Conservation (phyloP, 345 rosid species). For the Barbarea vulgaris region DNA sequence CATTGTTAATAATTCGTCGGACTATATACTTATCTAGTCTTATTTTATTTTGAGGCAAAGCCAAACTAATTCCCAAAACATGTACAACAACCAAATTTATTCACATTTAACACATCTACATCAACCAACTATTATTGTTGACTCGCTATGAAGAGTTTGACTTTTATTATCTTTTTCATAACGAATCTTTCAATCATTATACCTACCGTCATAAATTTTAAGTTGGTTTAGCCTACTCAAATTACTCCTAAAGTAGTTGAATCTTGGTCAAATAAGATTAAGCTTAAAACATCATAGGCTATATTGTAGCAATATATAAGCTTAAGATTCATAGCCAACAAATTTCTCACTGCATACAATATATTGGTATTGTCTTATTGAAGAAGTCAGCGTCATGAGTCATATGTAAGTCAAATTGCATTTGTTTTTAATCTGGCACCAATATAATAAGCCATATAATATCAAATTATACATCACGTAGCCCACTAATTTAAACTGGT, state of each 20-base stretch:
- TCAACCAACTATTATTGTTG: not conserved
- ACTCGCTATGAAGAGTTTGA: too few species aligned
- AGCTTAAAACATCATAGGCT: not conserved
- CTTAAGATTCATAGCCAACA: not conserved
- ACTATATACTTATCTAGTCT: not conserved
- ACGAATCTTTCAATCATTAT: too few species aligned
- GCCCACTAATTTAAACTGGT: constrained; percentile 2
- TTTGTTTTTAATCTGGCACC: constrained; percentile 1
- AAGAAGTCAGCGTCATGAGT: constrained; percentile 14
- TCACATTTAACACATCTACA: not conserved
- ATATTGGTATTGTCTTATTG: not conserved
- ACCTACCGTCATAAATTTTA: not conserved
- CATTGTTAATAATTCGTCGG: not conserved
- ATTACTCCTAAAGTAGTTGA: not conserved
- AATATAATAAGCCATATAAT: not conserved
- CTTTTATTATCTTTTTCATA: too few species aligned
- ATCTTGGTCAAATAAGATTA: not conserved
- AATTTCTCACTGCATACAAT: not conserved
- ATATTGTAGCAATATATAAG: too few species aligned
- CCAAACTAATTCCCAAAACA: not conserved
- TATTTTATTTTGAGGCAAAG: too few species aligned
- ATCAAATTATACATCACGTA: not conserved
- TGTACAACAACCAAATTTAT: not conserved
- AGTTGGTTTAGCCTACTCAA: not conserved
- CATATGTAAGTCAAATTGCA: constrained; percentile 24